phyloP scores from a whole-genome alignment of 2,329 filamentous ascomycete species.

The Epichloe elymi region DNA sequence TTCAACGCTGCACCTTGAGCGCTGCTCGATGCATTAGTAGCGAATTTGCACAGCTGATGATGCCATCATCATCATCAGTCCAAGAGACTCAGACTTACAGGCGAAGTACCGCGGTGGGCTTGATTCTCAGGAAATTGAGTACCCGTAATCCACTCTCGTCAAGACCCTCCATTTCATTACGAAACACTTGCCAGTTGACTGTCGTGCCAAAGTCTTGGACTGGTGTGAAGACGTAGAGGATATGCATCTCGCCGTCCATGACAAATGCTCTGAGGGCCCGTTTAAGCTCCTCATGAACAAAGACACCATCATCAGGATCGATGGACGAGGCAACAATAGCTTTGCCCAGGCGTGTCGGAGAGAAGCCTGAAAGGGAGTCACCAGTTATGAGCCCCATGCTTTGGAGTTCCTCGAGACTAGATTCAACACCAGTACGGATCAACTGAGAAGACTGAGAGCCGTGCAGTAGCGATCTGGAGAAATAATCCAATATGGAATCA shows the following conservation, averaged over 20 bases:
- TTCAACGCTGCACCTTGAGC: slow-evolving; percentile 53
- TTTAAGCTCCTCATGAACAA: slow-evolving; percentile 55
- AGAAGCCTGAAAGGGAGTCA: slow-evolving; percentile 37
- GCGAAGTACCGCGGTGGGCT: slow-evolving; percentile 51
- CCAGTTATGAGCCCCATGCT: slow-evolving; percentile 39
- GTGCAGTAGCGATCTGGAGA: slow-evolving; percentile 52
- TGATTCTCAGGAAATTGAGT: slow-evolving; percentile 53
- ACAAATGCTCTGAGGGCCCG: slow-evolving; percentile 60
- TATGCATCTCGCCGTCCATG: slow-evolving; percentile 70
- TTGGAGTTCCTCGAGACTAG: slow-evolving; percentile 45
- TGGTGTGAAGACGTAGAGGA: slow-evolving; percentile 66
- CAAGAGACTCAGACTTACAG: slow-evolving; percentile 35
- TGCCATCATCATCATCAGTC: neutral
- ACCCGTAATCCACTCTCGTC: slow-evolving; percentile 61
- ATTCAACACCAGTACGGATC: slow-evolving; percentile 40
- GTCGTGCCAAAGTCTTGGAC: slow-evolving; percentile 42
- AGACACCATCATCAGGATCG: slow-evolving; percentile 61
- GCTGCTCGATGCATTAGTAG: slow-evolving; percentile 26
- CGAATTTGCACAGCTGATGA: slow-evolving; percentile 7
- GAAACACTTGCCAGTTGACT: slow-evolving; percentile 62
- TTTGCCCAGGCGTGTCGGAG: slow-evolving; percentile 51
- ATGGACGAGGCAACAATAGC: slow-evolving; percentile 62
- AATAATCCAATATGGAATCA: slow-evolving; percentile 54
- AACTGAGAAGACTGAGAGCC: slow-evolving; percentile 37
- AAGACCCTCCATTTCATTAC: slow-evolving; percentile 54